Conservation (phyloP, 768 basidiomycete genomes). For the Trametes cingulata region DNA sequence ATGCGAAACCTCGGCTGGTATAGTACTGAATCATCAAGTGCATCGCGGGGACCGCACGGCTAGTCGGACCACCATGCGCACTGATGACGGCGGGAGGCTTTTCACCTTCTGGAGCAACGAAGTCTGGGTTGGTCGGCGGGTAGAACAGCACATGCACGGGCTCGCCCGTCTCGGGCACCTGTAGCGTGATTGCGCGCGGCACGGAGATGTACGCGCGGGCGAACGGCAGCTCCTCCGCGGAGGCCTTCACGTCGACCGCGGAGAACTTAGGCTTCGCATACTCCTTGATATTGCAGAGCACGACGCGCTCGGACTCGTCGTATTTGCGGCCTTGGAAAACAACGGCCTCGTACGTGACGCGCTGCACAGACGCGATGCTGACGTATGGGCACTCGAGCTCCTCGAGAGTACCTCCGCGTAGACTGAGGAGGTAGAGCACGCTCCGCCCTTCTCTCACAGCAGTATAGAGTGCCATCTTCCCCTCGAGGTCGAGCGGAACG, state of each 20-base stretch:
- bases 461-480: slow-evolving; percentile 32
- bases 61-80: slow-evolving; percentile 76
- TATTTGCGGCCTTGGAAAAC: slow-evolving; percentile 47
- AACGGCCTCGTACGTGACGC: slow-evolving; percentile 35
- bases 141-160: slow-evolving; percentile 66
- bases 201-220: slow-evolving; percentile 44
- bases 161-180: slow-evolving; percentile 34
- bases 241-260: slow-evolving; percentile 29
- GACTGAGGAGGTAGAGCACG: slow-evolving; percentile 36
- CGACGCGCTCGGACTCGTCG: slow-evolving; percentile 39
- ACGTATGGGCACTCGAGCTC: slow-evolving; percentile 46
- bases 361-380: slow-evolving; percentile 39
- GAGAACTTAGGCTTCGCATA: slow-evolving; percentile 27
- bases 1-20: slow-evolving; percentile 73
- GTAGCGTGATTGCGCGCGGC: slow-evolving; percentile 51
- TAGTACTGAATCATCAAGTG: slow-evolving; percentile 61
- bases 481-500: slow-evolving; percentile 43
- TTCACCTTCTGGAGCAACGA: slow-evolving; percentile 51
- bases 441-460: slow-evolving; percentile 37
- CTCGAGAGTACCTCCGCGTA: slow-evolving; percentile 30
- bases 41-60: slow-evolving; percentile 46
- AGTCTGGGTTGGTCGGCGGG: slow-evolving; percentile 64
- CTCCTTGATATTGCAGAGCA: slow-evolving; percentile 37
- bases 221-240: slow-evolving; percentile 22
- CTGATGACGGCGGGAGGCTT: slow-evolving; percentile 67